Evolutionary conservation across 148 eudicot species (phyloP), one percentile per base, ranked within the genome.

Genomic region (Heliosperma pusillum): DNA sequence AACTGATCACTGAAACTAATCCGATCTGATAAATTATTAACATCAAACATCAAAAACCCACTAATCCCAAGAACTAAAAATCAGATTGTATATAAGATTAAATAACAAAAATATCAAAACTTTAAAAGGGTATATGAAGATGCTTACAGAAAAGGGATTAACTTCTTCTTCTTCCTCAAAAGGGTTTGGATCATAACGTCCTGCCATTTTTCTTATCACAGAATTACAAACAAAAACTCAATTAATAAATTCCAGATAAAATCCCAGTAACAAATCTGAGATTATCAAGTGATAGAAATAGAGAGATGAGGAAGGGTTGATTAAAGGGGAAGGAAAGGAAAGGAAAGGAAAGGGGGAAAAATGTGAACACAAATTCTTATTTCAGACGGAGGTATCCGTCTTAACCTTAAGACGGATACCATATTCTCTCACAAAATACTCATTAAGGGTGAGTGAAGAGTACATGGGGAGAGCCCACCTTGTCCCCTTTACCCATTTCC

Each of bases 171-270:
- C 86, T 75, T 81, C 89, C 8, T 85, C 97, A 56, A 93, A 93
- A 30, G 97, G 97, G 76, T 93, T 93, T 21, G 77, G 87, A 86
- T 90, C 93, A 68, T 77, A 87, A 50, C 92, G 86, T 44, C 92
- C 85, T 3, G 96, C 90, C 93, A 93, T 93, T 73, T 12, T 3
- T 16, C 7, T 29, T 29, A 1, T 29, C 3, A 29, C 30, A 42
- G 57, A 68, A 44, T 44, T 59, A 25, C 27, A 9, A 26, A 33
- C 11, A 59, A 33, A 76, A 72, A 3, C 26, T 72, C 62, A 72
- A 67, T 17, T 66, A 47, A 66, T 66, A 36, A n/a, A 2, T 66
- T 26, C 13, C n/a, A 36, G 13, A 71, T 64, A 2, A 27, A 56
- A 61, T 24, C 58, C 10, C 42, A 56, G 20, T 44, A 33, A 50